Conservation (phyloP, 2,329 filamentous ascomycete genomes). For the Diaporthe longicolla region DNA sequence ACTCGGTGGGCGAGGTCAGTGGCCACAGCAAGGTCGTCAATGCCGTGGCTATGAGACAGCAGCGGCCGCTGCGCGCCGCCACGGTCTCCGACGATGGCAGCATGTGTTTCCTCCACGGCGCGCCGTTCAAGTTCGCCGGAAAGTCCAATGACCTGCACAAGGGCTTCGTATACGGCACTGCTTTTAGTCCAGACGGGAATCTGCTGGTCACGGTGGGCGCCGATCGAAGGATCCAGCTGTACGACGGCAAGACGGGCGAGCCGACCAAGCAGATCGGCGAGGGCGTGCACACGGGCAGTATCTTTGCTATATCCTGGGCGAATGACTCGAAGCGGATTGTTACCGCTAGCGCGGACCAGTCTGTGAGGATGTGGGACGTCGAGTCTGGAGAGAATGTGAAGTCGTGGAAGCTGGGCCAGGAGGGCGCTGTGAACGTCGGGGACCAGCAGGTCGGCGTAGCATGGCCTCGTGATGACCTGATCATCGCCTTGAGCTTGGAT, state of each 20-base stretch:
- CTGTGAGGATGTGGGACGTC: slow-evolving; percentile 93
- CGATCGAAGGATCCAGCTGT: slow-evolving; percentile 93
- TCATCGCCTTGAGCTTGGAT: slow-evolving; percentile 90
- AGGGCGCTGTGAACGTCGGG: slow-evolving; percentile 77
- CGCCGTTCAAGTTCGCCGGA: slow-evolving; percentile 90
- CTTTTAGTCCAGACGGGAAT: slow-evolving; percentile 90
- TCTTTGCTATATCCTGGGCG: slow-evolving; percentile 93
- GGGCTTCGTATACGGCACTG: slow-evolving; percentile 89
- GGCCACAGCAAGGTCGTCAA: slow-evolving; percentile 95
- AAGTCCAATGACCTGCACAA: slow-evolving; percentile 84
- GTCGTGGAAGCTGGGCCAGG: slow-evolving; percentile 87
- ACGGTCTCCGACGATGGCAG: slow-evolving; percentile 55
- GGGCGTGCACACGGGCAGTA: slow-evolving; percentile 90
- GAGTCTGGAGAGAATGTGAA: slow-evolving; percentile 83
- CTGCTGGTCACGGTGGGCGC: slow-evolving; percentile 89
- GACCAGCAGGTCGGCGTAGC: slow-evolving; percentile 97
- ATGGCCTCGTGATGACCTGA: slow-evolving; percentile 88
- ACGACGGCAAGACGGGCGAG: slow-evolving; percentile 96
- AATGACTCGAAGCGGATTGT: slow-evolving; percentile 88
- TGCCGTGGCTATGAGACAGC: slow-evolving; percentile 88
- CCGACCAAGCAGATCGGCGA: slow-evolving; percentile 82
- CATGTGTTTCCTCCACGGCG: slow-evolving; percentile 44
- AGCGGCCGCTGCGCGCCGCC: slow-evolving; percentile 85
- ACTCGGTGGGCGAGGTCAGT: slow-evolving; percentile 93
- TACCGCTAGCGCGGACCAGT: slow-evolving; percentile 94